Percentiles rank a stretch among this genome's conserved stretches.
phyloP scores from a whole-genome alignment of 2,329 filamentous ascomycete species.

The Phialemoniopsis sp. region DNA sequence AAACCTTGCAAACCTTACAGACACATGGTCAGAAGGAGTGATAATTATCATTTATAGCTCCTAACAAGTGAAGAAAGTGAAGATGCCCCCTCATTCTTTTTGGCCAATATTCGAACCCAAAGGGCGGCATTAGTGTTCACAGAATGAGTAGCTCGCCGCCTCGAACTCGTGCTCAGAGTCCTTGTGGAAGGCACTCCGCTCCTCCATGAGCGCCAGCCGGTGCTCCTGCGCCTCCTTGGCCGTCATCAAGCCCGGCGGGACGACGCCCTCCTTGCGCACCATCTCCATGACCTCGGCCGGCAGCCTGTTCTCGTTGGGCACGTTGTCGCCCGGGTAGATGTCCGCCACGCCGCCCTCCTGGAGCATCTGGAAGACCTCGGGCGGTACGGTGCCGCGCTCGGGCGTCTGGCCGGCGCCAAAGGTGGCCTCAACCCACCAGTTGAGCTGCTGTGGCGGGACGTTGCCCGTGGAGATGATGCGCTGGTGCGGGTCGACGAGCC shows the following conservation, averaged over 20 bases:
- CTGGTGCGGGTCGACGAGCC: conserved; percentile 51
- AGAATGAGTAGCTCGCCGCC: conserved; percentile 5
- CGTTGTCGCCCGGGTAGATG: conserved; percentile 30
- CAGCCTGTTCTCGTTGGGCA: conserved; percentile 12
- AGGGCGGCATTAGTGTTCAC: conserved; percentile 8
- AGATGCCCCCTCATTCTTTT: too few relatives aligned
- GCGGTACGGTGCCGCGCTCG: conserved; percentile 1
- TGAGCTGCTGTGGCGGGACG: conserved; percentile 30
- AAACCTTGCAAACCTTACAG: too few relatives aligned
- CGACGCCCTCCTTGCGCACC: conserved; percentile 7
- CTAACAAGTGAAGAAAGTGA: too few relatives aligned
- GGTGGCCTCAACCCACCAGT: conserved; percentile 22
- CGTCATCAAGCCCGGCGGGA: conserved; percentile 13
- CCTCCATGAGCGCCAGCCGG: conserved; percentile 31
- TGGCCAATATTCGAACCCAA: too few relatives aligned
- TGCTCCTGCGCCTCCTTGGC: conserved; percentile 28
- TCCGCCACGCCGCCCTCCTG: conserved; percentile 22
- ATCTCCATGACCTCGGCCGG: conserved; percentile 19
- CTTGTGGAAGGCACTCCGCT: conserved; percentile 19
- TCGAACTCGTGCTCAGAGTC: conserved; percentile 1
- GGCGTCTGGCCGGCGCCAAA: too few relatives aligned
- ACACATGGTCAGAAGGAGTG: too few relatives aligned
- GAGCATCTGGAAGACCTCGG: conserved; percentile 11
- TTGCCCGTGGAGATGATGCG: conserved; percentile 40
- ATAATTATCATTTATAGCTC: too few relatives aligned